These are phyloP conservation scores for Strobilomyces echinocephalus DNA, from an alignment of 768 basidiomycete species.

Conservation along the genomic window DNA sequence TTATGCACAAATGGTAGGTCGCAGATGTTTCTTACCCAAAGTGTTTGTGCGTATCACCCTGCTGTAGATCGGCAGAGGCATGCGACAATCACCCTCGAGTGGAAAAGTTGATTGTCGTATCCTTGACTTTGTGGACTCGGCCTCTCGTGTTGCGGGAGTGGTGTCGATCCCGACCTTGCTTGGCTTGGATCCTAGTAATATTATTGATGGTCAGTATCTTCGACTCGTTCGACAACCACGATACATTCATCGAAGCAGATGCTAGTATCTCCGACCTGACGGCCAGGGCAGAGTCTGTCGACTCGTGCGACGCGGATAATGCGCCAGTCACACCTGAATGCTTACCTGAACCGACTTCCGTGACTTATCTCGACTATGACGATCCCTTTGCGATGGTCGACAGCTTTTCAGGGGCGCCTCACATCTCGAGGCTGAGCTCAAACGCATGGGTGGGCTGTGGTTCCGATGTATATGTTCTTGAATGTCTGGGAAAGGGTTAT, in stretches of 20 bases:
- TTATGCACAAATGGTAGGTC: constrained; percentile 84
- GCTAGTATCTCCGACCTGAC: constrained; percentile 47
- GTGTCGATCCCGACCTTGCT: constrained; percentile 79
- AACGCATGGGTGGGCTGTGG: constrained; percentile 83
- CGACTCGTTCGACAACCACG: background rate
- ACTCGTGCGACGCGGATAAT: constrained; percentile 3
- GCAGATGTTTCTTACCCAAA: background rate
- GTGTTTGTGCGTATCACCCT: background rate
- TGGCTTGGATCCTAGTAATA: constrained; percentile 70
- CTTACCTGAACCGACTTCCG: constrained; percentile 52
- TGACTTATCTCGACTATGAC: constrained; percentile 75
- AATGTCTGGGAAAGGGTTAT: constrained; percentile 66
- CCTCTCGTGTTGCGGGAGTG: constrained; percentile 62
- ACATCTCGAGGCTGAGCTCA: constrained; percentile 49
- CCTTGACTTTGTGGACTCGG: constrained; percentile 86
- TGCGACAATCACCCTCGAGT: constrained; percentile 76
- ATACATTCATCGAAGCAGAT: constrained; percentile 35
- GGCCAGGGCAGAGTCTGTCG: constrained; percentile 32
- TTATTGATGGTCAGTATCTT: constrained; percentile 49
- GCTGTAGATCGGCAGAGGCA: constrained; percentile 83
- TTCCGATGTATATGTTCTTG: constrained; percentile 62
- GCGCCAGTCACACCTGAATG: constrained; percentile 16
- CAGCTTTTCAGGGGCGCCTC: constrained; percentile 47
- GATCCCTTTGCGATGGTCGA: constrained; percentile 62
- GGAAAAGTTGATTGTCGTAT: constrained; percentile 82